These are phyloP conservation scores for Quercus cerris DNA, from an alignment of 306 rosid genomes.

Conservation along the genomic window DNA sequence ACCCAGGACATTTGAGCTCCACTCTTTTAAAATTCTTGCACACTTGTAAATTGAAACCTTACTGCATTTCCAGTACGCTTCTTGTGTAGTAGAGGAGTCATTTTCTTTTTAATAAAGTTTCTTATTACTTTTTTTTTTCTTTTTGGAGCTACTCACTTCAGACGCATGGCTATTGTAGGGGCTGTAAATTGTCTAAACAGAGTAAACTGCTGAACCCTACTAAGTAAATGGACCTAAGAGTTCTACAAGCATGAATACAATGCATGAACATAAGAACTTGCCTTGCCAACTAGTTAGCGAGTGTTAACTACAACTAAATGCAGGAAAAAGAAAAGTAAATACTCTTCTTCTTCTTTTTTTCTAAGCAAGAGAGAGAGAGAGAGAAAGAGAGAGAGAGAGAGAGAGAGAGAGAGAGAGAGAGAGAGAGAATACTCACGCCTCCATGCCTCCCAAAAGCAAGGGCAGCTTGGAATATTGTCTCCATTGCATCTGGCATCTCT, in stretches of 20 bases:
- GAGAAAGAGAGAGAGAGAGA: no score
- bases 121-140: no score
- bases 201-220: not conserved
- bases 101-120: no score
- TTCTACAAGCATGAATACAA: not conserved
- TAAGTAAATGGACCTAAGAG: not conserved
- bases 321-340: conserved; percentile 24
- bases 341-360: not conserved
- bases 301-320: conserved; percentile 7
- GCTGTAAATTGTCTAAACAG: not conserved
- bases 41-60: no score
- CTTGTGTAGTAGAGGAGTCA: no score
- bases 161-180: not conserved
- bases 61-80: no score
- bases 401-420: no score
- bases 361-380: no score
- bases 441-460: conserved; percentile 88
- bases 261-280: not conserved
- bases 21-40: no score
- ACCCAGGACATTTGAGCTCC: no score
- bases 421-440: conserved; percentile 53
- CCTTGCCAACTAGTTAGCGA: conserved; percentile 9
- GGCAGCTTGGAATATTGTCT: conserved; percentile 91
- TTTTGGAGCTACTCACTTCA: not conserved
- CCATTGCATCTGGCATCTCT: conserved; percentile 99